Evolutionary conservation across 2,329 filamentous ascomycete genomes (phyloP), one percentile per base, ranked within the genome.

Genomic region (Elsinoe ampelina): DNA sequence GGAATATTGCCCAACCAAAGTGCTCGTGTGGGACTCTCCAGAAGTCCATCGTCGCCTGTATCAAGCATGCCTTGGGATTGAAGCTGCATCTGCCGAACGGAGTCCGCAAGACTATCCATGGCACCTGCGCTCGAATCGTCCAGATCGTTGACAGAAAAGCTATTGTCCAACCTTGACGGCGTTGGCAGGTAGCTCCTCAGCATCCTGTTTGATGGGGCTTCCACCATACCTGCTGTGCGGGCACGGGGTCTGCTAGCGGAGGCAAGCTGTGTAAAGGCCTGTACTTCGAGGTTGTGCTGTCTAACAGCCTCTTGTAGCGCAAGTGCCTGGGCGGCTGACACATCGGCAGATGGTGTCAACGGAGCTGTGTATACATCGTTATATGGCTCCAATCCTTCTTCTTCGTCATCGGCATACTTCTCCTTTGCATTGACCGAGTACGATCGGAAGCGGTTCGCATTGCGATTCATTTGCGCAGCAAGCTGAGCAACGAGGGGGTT

Each of bases 341-440:
- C 77, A 15, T 78, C 78, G 10, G 79, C 77, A 13, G 75, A 75
- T 8, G 83, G 81, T 1, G 81, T 84, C 60, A 83, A 69, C 2
- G 77, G 76, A 20, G 82, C 82, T 55, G 80, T 82, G 61, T 81
- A 81, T 55, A 76, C 70, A 54, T 75, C 73, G 43, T 78, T 77
- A 65, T 83, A 83, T 36, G 70, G 65, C 15, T 68, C 66, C 56
- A 69, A 57, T 59, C 87, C 89, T 13, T 88, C 85, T 59, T 90
- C 86, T 22, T 90, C 86, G 54, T 95, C 91, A 64, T 95, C 89
- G 2, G 87, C 91, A 65, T 97, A 97, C 70, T 93, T 95, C 70
- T 97, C 92, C 72, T 95, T 96, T 57, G 95, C 95, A 71, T 98
- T 98, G 62, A 98, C 93, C 0, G 93, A 98, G 71, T 96, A 97